phyloP scores from a whole-genome alignment of 2,329 filamentous ascomycete species.

The Aspergillus sclerotialis region DNA sequence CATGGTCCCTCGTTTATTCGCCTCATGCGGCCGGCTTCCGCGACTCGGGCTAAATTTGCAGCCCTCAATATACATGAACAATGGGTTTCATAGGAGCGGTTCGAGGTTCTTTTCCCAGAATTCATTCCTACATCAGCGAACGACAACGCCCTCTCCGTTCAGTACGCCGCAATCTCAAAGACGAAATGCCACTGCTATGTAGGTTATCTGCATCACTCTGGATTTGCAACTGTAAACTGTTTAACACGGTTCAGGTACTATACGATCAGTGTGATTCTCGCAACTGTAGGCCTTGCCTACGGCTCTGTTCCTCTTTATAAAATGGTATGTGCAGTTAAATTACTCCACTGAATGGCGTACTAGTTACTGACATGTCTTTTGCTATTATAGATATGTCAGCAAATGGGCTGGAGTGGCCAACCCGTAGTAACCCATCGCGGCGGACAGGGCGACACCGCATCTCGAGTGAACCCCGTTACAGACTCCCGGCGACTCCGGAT shows the following conservation, averaged over 20 bases:
- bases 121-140: slow-evolving; percentile 18
- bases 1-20: slow-evolving; percentile 24
- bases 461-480: slow-evolving; percentile 72
- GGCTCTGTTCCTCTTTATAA: slow-evolving; percentile 62
- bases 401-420: slow-evolving; percentile 76
- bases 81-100: slow-evolving; percentile 14
- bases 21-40: slow-evolving; percentile 17
- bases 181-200: slow-evolving; percentile 53
- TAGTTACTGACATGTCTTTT: background rate
- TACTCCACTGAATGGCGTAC: background rate
- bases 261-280: slow-evolving; percentile 55
- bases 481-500: slow-evolving; percentile 80
- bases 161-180: slow-evolving; percentile 30
- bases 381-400: slow-evolving; percentile 41
- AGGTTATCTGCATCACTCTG: slow-evolving; percentile 12
- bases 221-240: background rate
- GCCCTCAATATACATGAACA: slow-evolving; percentile 8
- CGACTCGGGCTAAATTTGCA: slow-evolving; percentile 7
- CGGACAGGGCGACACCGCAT: slow-evolving; percentile 60
- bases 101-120: slow-evolving; percentile 29
- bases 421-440: slow-evolving; percentile 75
- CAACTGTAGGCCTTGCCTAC: slow-evolving; percentile 57
- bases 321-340: slow-evolving; percentile 42
- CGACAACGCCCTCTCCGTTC: slow-evolving; percentile 23
- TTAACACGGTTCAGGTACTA: slow-evolving; percentile 48